These are phyloP conservation scores for Aspergillus vadensis DNA, from an alignment of 2,329 filamentous ascomycete genomes.

Conservation along the genomic window DNA sequence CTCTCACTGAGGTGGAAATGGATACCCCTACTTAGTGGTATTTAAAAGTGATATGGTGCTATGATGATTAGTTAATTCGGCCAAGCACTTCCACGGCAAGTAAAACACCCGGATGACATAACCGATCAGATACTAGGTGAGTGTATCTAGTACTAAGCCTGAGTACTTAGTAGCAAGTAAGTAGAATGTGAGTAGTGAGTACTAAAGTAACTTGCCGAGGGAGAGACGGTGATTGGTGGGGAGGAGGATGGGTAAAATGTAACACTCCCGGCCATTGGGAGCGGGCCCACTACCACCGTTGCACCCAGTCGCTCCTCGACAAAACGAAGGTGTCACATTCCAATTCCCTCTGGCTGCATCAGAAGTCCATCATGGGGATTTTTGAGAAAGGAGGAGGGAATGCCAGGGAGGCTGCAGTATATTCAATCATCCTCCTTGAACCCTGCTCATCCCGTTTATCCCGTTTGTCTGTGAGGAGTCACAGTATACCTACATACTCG, in stretches of 20 bases:
- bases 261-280: conserved; percentile 24
- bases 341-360: neutral
- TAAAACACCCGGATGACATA: neutral
- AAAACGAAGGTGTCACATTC: conserved; percentile 18
- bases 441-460: no score
- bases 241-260: conserved; percentile 16
- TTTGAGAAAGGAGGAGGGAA: neutral
- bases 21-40: neutral
- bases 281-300: conserved; percentile 28
- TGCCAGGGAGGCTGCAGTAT: neutral
- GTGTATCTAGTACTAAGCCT: no score
- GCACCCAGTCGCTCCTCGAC: conserved; percentile 17
- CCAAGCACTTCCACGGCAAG: no score
- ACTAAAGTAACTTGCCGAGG: no score
- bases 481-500: neutral
- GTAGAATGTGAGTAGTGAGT: no score
- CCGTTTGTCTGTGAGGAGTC: no score
- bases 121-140: neutral
- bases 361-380: neutral
- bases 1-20: neutral
- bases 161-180: neutral
- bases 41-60: neutral
- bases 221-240: neutral
- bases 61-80: no score
- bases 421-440: no score